Percentiles rank a stretch among this genome's conserved stretches.
phyloP scores from a whole-genome alignment of 2,329 filamentous ascomycete genomes.

The Stemphylium vesicarium region DNA sequence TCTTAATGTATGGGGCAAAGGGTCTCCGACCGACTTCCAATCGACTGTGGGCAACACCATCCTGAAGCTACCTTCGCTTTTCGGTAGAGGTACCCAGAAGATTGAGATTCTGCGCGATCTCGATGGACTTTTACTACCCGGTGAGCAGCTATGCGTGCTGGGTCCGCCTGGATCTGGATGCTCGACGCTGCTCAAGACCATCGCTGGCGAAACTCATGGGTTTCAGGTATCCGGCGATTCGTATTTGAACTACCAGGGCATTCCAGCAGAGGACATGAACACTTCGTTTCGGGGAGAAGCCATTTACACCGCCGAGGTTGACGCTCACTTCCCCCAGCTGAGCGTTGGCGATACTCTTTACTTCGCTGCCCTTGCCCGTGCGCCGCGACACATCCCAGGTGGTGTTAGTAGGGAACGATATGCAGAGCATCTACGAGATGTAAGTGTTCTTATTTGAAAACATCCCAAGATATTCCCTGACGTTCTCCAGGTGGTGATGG shows the following conservation, averaged over 20 bases:
- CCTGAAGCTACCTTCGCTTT: slow-evolving; percentile 63
- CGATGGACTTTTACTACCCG: slow-evolving; percentile 69
- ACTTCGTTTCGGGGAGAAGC: slow-evolving; percentile 78
- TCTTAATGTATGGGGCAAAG: slow-evolving; percentile 70
- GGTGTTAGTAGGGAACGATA: slow-evolving; percentile 63
- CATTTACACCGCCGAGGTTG: slow-evolving; percentile 83
- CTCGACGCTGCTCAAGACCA: slow-evolving; percentile 81
- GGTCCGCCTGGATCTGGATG: slow-evolving; percentile 71
- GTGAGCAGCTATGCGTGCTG: slow-evolving; percentile 75
- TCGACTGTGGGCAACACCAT: slow-evolving; percentile 68
- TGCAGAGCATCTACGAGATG: slow-evolving; percentile 66
- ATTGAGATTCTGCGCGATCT: slow-evolving; percentile 71
- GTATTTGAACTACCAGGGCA: slow-evolving; percentile 81
- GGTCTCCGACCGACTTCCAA: slow-evolving; percentile 70
- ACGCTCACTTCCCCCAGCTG: slow-evolving; percentile 78
- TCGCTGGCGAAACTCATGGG: slow-evolving; percentile 81
- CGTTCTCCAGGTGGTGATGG: slow-evolving; percentile 65
- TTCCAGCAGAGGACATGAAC: slow-evolving; percentile 75
- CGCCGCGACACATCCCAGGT: slow-evolving; percentile 64
- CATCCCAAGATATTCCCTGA: not conserved
- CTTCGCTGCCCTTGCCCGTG: slow-evolving; percentile 68
- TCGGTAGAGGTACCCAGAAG: slow-evolving; percentile 56
- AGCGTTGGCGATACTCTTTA: slow-evolving; percentile 78
- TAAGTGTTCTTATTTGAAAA: not conserved
- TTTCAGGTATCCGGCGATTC: slow-evolving; percentile 72